Percentiles rank a stretch among this genome's conserved stretches.
Conservation (phyloP, 768 basidiomycete species). For the Rhizopogon roseolus region DNA sequence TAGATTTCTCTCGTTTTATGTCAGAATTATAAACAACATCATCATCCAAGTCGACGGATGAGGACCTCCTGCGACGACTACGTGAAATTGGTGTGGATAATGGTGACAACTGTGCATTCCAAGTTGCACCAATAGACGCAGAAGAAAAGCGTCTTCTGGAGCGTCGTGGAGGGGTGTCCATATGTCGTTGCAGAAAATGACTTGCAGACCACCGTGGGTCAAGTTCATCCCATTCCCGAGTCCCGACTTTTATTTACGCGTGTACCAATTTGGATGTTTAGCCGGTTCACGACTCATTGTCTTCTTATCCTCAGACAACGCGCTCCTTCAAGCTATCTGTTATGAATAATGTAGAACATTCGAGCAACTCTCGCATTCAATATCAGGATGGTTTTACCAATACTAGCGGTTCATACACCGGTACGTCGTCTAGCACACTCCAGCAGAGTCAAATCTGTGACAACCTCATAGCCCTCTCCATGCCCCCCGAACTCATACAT, state of each 20-base stretch:
- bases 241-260: background rate
- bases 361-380: too few relatives aligned
- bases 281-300: too few relatives aligned
- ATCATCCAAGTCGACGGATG: slow-evolving; percentile 6
- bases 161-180: slow-evolving; percentile 30
- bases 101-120: slow-evolving; percentile 15
- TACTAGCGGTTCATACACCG: background rate
- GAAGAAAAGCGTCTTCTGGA: slow-evolving; percentile 28
- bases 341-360: background rate
- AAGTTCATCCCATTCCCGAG: background rate
- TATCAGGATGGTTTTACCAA: background rate
- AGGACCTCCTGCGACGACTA: slow-evolving; percentile 10
- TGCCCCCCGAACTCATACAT: slow-evolving; percentile 8
- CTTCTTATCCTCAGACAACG: too few relatives aligned
- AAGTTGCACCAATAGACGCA: slow-evolving; percentile 19
- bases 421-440: background rate
- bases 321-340: background rate
- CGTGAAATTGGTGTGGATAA: slow-evolving; percentile 8
- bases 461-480: background rate
- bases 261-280: too few relatives aligned
- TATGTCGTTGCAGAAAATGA: background rate
- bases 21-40: background rate
- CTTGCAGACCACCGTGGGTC: background rate
- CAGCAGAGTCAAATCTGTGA: background rate
- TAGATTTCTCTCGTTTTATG: background rate